Evolutionary conservation across 805 yeast species (phyloP).

Genomic region (Ogataea parapolymorpha): DNA sequence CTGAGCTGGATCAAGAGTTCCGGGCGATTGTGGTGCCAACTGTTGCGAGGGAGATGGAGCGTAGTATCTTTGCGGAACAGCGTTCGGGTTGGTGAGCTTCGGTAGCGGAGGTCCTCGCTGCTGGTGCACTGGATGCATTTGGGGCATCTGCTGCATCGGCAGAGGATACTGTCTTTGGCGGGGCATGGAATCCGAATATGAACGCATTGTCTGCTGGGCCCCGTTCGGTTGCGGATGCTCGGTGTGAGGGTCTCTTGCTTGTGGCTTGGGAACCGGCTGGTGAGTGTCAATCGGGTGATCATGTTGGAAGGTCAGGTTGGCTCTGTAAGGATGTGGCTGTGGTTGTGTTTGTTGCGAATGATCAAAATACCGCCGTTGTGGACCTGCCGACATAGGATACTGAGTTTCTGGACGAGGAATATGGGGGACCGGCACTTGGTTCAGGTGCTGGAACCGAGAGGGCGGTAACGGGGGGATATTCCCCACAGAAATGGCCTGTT

Average conservation of each 20-base stretch:
- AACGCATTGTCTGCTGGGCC: background rate
- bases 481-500: constrained; percentile 1
- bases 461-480: constrained; percentile 9
- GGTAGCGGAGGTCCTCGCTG: constrained; percentile 11
- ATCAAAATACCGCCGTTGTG: constrained; percentile 7
- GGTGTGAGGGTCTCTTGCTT: constrained; percentile 3
- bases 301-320: constrained; percentile 1
- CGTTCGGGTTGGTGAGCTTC: constrained; percentile 20
- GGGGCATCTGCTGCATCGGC: background rate
- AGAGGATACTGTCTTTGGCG: constrained; percentile 6
- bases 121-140: constrained; percentile 1
- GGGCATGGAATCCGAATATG: constrained; percentile 3
- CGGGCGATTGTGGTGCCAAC: constrained; percentile 9
- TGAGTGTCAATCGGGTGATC: background rate
- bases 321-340: constrained; percentile 8
- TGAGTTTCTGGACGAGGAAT: background rate
- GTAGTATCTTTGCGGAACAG: constrained; percentile 24
- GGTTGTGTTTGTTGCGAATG: constrained; percentile 1
- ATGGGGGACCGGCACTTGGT: constrained; percentile 2
- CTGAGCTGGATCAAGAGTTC: constrained; percentile 6
- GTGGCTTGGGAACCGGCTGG: constrained; percentile 4
- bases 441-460: constrained; percentile 5
- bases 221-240: background rate
- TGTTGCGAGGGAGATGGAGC: constrained; percentile 5
- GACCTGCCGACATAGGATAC: constrained; percentile 1